Evolutionary conservation across 179 eudicot species (phyloP).

Genomic region (Heliamphora pulchella): DNA sequence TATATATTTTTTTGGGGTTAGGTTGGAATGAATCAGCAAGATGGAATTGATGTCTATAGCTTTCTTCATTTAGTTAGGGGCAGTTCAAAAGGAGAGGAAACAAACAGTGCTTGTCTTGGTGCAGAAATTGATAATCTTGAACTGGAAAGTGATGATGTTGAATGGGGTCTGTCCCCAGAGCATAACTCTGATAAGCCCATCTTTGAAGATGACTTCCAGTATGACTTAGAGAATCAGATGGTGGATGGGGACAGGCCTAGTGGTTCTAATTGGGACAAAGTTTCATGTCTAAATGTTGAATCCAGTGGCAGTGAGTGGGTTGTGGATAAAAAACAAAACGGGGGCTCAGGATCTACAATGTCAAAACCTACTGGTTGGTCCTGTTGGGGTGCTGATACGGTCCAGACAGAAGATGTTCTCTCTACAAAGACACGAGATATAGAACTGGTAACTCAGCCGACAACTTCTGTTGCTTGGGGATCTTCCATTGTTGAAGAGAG

Average conservation of each 20-base stretch:
- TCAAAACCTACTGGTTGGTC: constrained; percentile 23
- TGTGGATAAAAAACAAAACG: constrained; percentile 8
- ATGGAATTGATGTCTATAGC: constrained; percentile 55
- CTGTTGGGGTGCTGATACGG: constrained; percentile 24
- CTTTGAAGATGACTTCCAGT: constrained; percentile 62
- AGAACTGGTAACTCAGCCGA: not conserved
- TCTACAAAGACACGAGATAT: not conserved
- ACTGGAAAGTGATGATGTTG: constrained; percentile 40
- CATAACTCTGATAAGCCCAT: constrained; percentile 43
- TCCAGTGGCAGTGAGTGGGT: constrained; percentile 21
- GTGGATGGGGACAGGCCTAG: constrained; percentile 13
- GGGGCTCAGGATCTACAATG: constrained; percentile 3
- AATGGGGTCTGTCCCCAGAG: constrained; percentile 55
- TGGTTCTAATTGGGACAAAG: constrained; percentile 33
- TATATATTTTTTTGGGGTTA: constrained; percentile 28
- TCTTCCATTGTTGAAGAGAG: not conserved
- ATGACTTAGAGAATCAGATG: constrained; percentile 13
- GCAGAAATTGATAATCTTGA: constrained; percentile 58
- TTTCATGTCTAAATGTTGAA: constrained; percentile 15
- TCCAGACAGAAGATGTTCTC: constrained; percentile 6
- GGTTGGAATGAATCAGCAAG: constrained; percentile 37
- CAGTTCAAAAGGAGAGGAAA: constrained; percentile 34
- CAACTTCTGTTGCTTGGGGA: constrained; percentile 8
- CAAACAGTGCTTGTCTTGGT: constrained; percentile 58
- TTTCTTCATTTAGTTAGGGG: constrained; percentile 64